These are phyloP conservation scores for Bauhinia variegata DNA, from an alignment of 306 rosid species.

Conservation along the genomic window DNA sequence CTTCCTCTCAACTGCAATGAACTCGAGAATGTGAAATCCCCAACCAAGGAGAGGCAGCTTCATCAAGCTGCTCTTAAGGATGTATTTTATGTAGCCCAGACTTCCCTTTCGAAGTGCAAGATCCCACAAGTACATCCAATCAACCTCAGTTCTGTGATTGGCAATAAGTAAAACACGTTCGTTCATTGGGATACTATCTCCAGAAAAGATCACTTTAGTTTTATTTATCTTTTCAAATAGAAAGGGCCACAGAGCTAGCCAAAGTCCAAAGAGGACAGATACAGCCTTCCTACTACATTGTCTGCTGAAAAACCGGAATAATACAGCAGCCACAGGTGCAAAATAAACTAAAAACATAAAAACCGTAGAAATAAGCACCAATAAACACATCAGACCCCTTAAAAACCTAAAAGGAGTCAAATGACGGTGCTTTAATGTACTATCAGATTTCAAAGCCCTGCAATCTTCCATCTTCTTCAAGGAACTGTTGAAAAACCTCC, in stretches of 20 bases:
- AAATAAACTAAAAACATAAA: constrained; percentile 72
- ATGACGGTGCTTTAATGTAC: constrained; percentile 60
- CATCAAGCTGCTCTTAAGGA: no score
- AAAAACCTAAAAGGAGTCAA: constrained; percentile 63
- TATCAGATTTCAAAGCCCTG: constrained; percentile 48
- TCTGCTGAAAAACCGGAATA: constrained; percentile 57
- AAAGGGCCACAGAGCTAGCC: constrained; percentile 90
- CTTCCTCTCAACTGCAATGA: constrained; percentile 88
- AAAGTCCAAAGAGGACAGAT: constrained; percentile 63
- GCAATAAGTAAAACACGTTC: constrained; percentile 88
- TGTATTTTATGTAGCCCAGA: constrained; percentile 80
- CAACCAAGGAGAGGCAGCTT: constrained; percentile 91
- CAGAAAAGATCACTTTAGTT: constrained; percentile 80
- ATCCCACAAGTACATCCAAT: constrained; percentile 99
- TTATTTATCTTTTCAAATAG: constrained; percentile 81
- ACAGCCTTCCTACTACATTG: constrained; percentile 71
- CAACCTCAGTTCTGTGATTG: constrained; percentile 98
- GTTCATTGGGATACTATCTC: constrained; percentile 67
- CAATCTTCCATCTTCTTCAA: constrained; percentile 67
- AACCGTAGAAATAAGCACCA: constrained; percentile 85
- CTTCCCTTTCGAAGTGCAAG: constrained; percentile 85
- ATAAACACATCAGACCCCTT: constrained; percentile 78
- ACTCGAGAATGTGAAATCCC: constrained; percentile 94
- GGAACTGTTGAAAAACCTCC: constrained; percentile 47
- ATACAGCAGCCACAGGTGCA: constrained; percentile 54